A percentile compares a stretch with the other conserved stretches of the same genome.
Conservation (phyloP, 148 eudicot genomes). For the Spergularia bocconei region DNA sequence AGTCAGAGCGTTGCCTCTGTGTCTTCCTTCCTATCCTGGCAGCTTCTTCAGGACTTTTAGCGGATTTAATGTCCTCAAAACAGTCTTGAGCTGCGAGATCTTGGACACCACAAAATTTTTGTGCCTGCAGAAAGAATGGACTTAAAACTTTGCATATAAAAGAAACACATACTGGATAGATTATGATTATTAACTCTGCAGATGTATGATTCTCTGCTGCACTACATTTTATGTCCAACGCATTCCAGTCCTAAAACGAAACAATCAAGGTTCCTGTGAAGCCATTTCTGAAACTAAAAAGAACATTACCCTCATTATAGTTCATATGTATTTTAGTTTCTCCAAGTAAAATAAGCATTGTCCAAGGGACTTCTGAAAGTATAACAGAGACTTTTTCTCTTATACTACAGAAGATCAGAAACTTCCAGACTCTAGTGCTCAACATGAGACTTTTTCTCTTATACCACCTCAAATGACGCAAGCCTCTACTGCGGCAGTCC, state of each 20-base stretch:
- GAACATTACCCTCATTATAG: neutral
- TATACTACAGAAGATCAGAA: too few species aligned
- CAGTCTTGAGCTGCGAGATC: slow-evolving; percentile 61
- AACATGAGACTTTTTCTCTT: too few species aligned
- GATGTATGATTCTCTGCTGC: neutral
- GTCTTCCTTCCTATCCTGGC: slow-evolving; percentile 81
- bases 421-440: too few species aligned
- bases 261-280: neutral
- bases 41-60: slow-evolving; percentile 98
- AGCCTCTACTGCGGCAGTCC: too few species aligned
- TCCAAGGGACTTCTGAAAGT: neutral
- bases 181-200: too few species aligned
- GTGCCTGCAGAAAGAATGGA: slow-evolving; percentile 47
- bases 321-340: neutral
- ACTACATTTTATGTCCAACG: neutral
- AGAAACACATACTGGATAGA: neutral
- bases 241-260: neutral
- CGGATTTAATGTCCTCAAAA: slow-evolving; percentile 57
- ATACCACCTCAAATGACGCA: too few species aligned
- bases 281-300: neutral
- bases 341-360: neutral
- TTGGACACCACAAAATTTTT: slow-evolving; percentile 72
- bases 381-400: neutral
- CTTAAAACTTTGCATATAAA: neutral
- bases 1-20: slow-evolving; percentile 73